phyloP scores from a whole-genome alignment of 331 rosid genomes.

The Ulmus americana region DNA sequence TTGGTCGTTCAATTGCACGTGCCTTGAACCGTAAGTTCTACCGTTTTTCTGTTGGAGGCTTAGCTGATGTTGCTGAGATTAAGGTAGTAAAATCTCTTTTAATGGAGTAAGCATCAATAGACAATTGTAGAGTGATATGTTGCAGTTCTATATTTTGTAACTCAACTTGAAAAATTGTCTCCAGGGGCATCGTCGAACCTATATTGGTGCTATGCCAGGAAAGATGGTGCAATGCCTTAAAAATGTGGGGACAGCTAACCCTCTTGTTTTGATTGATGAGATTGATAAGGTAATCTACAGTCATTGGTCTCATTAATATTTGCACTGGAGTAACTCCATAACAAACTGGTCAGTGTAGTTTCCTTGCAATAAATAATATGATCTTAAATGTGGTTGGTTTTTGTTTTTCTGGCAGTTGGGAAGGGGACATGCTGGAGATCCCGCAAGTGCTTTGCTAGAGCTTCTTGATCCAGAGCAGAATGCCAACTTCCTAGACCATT shows the following conservation, averaged over 20 bases:
- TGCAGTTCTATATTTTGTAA: slow-evolving; percentile 14
- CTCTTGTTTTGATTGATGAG: slow-evolving; percentile 95
- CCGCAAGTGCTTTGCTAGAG: slow-evolving; percentile 98
- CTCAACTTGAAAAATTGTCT: slow-evolving; percentile 24
- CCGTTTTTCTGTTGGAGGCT: slow-evolving; percentile 96
- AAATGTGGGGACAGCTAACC: slow-evolving; percentile 92
- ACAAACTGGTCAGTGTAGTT: not conserved
- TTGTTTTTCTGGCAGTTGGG: slow-evolving; percentile 64
- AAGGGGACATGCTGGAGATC: slow-evolving; percentile 98
- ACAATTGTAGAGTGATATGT: not conserved
- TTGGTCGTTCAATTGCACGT: slow-evolving; percentile 98
- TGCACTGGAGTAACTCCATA: not conserved
- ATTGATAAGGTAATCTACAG: slow-evolving; percentile 74
- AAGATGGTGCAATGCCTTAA: slow-evolving; percentile 99
- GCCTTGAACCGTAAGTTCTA: slow-evolving; percentile 93
- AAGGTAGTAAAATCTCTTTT: slow-evolving; percentile 50
- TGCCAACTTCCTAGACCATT: slow-evolving; percentile 96
- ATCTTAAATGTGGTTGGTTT: not conserved
- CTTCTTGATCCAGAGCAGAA: slow-evolving; percentile 99
- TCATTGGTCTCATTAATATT: slow-evolving; percentile 24
- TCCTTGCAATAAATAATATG: not conserved
- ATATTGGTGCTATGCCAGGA: slow-evolving; percentile 99
- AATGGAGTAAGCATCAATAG: not conserved
- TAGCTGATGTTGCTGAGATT: slow-evolving; percentile 96
- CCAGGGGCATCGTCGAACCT: slow-evolving; percentile 99